Conservation (phyloP, 1,284 basidiomycete genomes). For the Cryptococcus depauperatus region DNA sequence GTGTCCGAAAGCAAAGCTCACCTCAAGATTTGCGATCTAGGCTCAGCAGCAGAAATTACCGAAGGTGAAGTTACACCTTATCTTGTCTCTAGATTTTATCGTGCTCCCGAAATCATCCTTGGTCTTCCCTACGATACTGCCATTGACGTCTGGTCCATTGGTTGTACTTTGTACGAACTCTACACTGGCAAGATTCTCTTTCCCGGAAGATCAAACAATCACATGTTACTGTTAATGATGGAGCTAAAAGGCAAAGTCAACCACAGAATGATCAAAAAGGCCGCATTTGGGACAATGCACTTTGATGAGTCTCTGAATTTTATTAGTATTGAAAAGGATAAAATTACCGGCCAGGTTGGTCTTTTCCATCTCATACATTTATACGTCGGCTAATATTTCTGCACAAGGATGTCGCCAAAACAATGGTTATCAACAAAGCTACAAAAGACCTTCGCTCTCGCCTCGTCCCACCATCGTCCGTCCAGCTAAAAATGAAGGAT, state of each 20-base stretch:
- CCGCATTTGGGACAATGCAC: slow-evolving; percentile 81
- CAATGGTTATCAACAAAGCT: slow-evolving; percentile 77
- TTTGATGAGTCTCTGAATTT: slow-evolving; percentile 73
- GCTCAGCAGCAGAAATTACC: slow-evolving; percentile 84
- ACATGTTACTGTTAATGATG: slow-evolving; percentile 96
- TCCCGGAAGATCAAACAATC: slow-evolving; percentile 93
- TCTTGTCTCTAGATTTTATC: slow-evolving; percentile 94
- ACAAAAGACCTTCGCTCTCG: slow-evolving; percentile 69
- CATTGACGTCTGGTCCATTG: slow-evolving; percentile 94
- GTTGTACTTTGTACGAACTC: slow-evolving; percentile 94
- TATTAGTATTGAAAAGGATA: slow-evolving; percentile 67
- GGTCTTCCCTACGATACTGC: slow-evolving; percentile 90
- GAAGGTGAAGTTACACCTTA: slow-evolving; percentile 94
- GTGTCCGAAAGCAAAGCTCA: slow-evolving; percentile 91
- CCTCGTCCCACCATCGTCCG: slow-evolving; percentile 67
- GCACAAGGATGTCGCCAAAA: slow-evolving; percentile 65
- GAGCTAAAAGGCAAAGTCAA: slow-evolving; percentile 92
- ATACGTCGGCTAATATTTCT: background rate
- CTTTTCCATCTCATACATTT: background rate
- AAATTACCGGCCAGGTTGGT: slow-evolving; percentile 71
- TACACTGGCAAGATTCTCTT: slow-evolving; percentile 99
- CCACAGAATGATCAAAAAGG: slow-evolving; percentile 86
- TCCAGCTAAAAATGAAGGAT: slow-evolving; percentile 64
- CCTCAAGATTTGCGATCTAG: slow-evolving; percentile 91
- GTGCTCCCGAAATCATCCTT: slow-evolving; percentile 97